Evolutionary conservation across 805 yeast species (phyloP).

Genomic region (Pichia eremophila): DNA sequence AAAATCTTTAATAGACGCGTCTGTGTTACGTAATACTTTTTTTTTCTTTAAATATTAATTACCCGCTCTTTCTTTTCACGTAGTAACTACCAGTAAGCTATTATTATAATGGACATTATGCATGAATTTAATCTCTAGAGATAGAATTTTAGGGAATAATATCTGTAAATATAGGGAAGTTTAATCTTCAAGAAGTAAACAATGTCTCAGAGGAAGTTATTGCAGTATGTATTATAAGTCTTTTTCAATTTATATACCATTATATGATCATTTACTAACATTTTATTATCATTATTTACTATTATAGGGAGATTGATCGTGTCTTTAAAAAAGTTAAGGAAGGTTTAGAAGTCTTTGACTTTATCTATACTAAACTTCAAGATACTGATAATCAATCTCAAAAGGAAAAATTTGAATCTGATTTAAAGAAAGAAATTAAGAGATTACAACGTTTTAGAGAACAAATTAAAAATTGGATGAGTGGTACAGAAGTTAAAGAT

Average conservation of each 20-base stretch:
- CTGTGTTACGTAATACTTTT: no score
- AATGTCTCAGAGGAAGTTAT: slow-evolving; percentile 43
- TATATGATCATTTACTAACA: neutral
- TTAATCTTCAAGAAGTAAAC: neutral
- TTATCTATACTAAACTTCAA: slow-evolving; percentile 75
- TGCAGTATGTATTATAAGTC: slow-evolving; percentile 30
- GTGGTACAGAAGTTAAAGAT: slow-evolving; percentile 85
- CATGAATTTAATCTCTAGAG: no score
- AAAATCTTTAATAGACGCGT: no score
- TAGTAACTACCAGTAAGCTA: no score
- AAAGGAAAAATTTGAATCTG: slow-evolving; percentile 87
- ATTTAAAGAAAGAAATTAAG: slow-evolving; percentile 88
- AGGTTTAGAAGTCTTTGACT: slow-evolving; percentile 81
- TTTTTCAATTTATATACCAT: no score
- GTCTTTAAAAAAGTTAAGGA: slow-evolving; percentile 87
- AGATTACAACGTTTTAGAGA: slow-evolving; percentile 89
- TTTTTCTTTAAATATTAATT: no score
- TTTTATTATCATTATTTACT: neutral
- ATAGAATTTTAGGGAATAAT: no score
- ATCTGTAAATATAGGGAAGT: no score
- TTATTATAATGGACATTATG: no score
- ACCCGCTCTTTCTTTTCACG: no score
- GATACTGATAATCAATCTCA: slow-evolving; percentile 76
- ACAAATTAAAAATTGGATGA: slow-evolving; percentile 90
- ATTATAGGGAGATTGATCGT: slow-evolving; percentile 70